Evolutionary conservation across 495 filamentous ascomycete species (phyloP).

Genomic region (Sphaerosporella brunnea): DNA sequence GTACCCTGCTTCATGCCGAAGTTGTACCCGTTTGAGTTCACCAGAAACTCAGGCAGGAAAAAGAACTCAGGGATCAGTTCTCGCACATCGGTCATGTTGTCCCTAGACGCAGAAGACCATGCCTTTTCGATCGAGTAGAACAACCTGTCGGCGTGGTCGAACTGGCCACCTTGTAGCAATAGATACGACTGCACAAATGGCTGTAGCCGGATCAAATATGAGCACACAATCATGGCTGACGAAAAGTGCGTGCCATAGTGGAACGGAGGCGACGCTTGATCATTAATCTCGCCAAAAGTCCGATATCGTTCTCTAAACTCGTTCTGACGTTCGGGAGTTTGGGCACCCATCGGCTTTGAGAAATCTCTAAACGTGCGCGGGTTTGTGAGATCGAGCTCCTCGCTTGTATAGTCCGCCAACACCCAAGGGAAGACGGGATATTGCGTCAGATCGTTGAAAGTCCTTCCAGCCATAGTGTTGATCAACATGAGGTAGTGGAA

Average conservation of each 20-base stretch:
- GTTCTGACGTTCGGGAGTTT: slow-evolving; percentile 51
- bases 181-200: slow-evolving; percentile 93
- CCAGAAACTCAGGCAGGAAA: slow-evolving; percentile 81
- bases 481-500: slow-evolving; percentile 97
- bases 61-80: slow-evolving; percentile 95
- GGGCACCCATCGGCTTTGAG: slow-evolving; percentile 93
- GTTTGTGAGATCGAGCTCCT: slow-evolving; percentile 76
- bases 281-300: slow-evolving; percentile 80
- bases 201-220: slow-evolving; percentile 84
- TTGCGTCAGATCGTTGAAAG: slow-evolving; percentile 95
- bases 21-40: slow-evolving; percentile 82
- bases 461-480: slow-evolving; percentile 90
- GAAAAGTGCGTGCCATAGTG: slow-evolving; percentile 98
- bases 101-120: slow-evolving; percentile 74
- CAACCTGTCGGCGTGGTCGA: slow-evolving; percentile 86
- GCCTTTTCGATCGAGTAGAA: slow-evolving; percentile 87
- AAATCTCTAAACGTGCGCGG: slow-evolving; percentile 76
- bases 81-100: slow-evolving; percentile 83
- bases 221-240: slow-evolving; percentile 95
- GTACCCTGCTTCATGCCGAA: slow-evolving; percentile 73
- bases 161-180: slow-evolving; percentile 89
- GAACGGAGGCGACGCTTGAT: slow-evolving; percentile 58
- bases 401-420: slow-evolving; percentile 84
- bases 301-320: slow-evolving; percentile 71
- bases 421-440: slow-evolving; percentile 99